Base-by-base conservation (phyloP, 2,329 filamentous ascomycete genomes). In the Exserohilum rostratum region DNA sequence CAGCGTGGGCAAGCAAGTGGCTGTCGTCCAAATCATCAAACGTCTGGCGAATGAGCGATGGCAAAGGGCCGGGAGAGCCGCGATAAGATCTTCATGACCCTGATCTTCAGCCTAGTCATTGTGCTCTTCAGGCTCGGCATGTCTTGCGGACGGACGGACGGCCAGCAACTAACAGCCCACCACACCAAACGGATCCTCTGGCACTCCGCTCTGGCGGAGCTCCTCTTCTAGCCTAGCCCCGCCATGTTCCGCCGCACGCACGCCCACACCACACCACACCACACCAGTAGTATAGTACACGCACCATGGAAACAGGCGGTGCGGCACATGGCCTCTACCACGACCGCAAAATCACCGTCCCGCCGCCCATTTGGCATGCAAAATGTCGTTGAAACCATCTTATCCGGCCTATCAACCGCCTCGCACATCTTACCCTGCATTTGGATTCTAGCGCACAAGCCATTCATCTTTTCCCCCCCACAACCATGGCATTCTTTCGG, bases 401-500 rank as follows among this genome's bases (percentile, higher is more conserved):
- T 27, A 27, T 11, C 43, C 20, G 18, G 20, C 43, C 18, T 34
- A 25, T 33, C 43, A 46, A 46, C 13, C 30, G 43, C 43, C n/a
- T 15, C 43, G 13, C 22, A 25, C n/a, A 46, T 35, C 31, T 35
- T 22, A 35, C 43, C 43, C 43, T 46, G 43, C 43, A 46, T 46
- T 35, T 46, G 18, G 9, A 35, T 18, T 46, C 18, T 34, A 30
- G 9, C 31, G 43, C 43, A 46, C 43, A 35, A 35, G 31, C 30
- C 43, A 46, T 25, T 25, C 22, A 25, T n/a, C 22, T 4, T 7
- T 5, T 11, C 31, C 30, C 25, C 43, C 43, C 51, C 51, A 54
- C 46, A 50, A 18, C 30, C 34, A 54, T 54, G 51, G 51, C 46
- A 54, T 50, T 54, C 35, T 45, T n/a, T 50, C 51, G 51, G 51